Evolutionary conservation across 805 yeast genomes (phyloP), one percentile per base, ranked within the genome.

Genomic region (Candida anglica): DNA sequence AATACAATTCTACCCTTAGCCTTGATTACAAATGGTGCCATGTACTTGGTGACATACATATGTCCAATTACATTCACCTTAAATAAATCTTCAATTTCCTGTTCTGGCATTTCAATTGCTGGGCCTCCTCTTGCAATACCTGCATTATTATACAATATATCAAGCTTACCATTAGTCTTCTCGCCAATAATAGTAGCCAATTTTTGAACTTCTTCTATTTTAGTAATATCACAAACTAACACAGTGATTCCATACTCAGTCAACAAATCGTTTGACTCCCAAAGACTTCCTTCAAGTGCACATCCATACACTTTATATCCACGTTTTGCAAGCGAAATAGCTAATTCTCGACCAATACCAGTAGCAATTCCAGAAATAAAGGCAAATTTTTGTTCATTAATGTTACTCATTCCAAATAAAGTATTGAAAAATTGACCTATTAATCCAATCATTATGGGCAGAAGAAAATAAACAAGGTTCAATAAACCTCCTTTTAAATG

Each of bases 61-160:
- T 63, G 66, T 15, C 70, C 71, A 19, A 66, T 41, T 1, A 61
- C 59, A 42, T 68, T 68, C 21, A 62, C 63, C 18, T 60, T 46
- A 38, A 56, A 55, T 4, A 42, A 15, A 11, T 33, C 29, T 23
- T 47, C 44, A 6, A 63, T 22, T 7, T 43, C 39, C 1, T 43
- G 48, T 21, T 52, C 54, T 5, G 52, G 49, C 6, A 50, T 37
- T 24, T 64, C 71, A 6, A 55, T 42, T 10, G 60, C 48, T 0
- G 70, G 55, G 2, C 58, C 58, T 33, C 47, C 58, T 27, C 25
- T 29, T 16, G 44, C 41, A 20, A 57, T 48, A 0, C 73, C 72
- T 5, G 72, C 73, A 37, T 68, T 69, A 40, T 67, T 60, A 46
- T 58, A 67, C 25, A 69, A 48, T 4, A 64, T 40, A 32, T 66